Percentiles rank a stretch among this genome's conserved stretches.
phyloP scores from a whole-genome alignment of 345 rosid genomes.

The Gossypium australe region DNA sequence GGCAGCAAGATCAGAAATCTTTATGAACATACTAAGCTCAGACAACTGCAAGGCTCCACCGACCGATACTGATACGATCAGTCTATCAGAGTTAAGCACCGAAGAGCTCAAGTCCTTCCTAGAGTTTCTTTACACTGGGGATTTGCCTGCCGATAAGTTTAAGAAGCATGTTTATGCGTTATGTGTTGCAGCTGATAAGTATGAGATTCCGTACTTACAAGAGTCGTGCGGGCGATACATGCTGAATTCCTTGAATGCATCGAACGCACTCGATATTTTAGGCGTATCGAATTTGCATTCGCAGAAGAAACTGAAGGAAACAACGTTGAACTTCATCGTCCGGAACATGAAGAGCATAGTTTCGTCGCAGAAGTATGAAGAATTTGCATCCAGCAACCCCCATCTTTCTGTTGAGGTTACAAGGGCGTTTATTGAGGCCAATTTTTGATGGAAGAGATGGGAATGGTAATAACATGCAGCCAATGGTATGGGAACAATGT shows the following conservation, averaged over 20 bases:
- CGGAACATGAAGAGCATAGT: slow-evolving; percentile 58
- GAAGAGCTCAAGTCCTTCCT: slow-evolving; percentile 69
- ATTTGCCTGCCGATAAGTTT: slow-evolving; percentile 39
- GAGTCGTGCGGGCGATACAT: slow-evolving; percentile 55
- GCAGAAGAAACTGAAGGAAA: slow-evolving; percentile 40
- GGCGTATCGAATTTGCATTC: slow-evolving; percentile 61
- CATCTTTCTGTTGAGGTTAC: slow-evolving; percentile 62
- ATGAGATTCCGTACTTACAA: slow-evolving; percentile 56
- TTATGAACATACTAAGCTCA: slow-evolving; percentile 63
- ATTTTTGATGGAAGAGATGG: neutral
- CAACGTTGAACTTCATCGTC: slow-evolving; percentile 48
- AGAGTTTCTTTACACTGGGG: slow-evolving; percentile 73
- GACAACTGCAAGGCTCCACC: slow-evolving; percentile 63
- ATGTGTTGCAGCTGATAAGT: slow-evolving; percentile 67
- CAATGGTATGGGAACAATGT: neutral
- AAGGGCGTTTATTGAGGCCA: slow-evolving; percentile 52
- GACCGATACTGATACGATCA: slow-evolving; percentile 35
- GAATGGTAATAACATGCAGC: neutral
- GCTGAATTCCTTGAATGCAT: slow-evolving; percentile 38
- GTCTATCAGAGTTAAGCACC: slow-evolving; percentile 48
- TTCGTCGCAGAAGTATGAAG: slow-evolving; percentile 53
- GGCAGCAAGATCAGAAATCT: slow-evolving; percentile 84
- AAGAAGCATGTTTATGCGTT: slow-evolving; percentile 50
- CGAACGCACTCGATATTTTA: slow-evolving; percentile 54
- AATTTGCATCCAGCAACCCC: slow-evolving; percentile 49